A percentile compares a stretch with the other conserved stretches of the same genome.
Conservation (phyloP, 129 eudicot species). For the Chrysanthemum lavandulifolium region DNA sequence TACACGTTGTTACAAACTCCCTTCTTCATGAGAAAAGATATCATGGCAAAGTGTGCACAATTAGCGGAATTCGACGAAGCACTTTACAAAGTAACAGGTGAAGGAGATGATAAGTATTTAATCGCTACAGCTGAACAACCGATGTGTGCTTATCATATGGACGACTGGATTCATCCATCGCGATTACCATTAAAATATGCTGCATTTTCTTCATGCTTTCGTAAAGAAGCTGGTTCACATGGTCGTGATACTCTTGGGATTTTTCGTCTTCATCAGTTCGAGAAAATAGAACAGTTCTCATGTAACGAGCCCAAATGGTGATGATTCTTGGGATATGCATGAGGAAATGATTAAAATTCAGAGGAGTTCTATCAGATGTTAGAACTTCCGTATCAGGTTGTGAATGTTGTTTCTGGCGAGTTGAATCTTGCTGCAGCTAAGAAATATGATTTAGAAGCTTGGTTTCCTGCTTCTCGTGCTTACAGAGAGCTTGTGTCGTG, state of each 20-base stretch:
- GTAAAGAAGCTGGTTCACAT: conserved; percentile 86
- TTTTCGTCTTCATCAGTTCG: conserved; percentile 79
- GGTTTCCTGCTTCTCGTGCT: conserved; percentile 80
- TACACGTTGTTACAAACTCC: conserved; percentile 64
- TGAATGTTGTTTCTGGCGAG: conserved; percentile 82
- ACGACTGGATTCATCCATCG: conserved; percentile 72
- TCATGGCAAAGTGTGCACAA: conserved; percentile 81
- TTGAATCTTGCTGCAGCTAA: conserved; percentile 85
- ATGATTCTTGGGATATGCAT: conserved; percentile 76
- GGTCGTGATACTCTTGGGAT: conserved; percentile 83
- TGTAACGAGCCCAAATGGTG: conserved; percentile 59
- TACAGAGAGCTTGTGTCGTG: conserved; percentile 89
- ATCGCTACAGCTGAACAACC: conserved; percentile 89
- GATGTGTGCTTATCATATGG: conserved; percentile 75
- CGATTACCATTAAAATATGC: conserved; percentile 71
- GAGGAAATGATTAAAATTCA: conserved; percentile 71
- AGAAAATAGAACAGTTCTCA: conserved; percentile 75
- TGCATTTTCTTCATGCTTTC: conserved; percentile 73
- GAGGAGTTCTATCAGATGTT: conserved; percentile 72
- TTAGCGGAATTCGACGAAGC: conserved; percentile 79
- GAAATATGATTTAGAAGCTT: conserved; percentile 84
- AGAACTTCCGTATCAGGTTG: conserved; percentile 66
- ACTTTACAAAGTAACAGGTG: conserved; percentile 78
- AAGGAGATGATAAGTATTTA: conserved; percentile 74
- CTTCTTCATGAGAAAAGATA: conserved; percentile 71